Evolutionary conservation across 192 early-diverging fungal genomes (phyloP), one percentile per base, ranked within the genome.

Genomic region (Linnemannia zychae): DNA sequence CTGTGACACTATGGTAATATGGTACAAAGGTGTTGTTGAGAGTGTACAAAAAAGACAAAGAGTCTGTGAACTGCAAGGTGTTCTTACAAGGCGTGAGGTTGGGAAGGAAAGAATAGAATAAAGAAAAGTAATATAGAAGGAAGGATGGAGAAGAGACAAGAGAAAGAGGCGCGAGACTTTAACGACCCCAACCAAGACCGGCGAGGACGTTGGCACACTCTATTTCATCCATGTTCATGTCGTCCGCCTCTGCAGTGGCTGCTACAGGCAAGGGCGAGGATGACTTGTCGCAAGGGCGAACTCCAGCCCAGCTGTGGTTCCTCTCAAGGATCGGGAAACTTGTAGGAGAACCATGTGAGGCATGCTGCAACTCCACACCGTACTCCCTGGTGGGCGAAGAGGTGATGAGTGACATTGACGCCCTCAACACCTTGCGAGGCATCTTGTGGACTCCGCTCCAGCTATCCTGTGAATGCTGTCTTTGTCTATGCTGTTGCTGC

Each of bases 201-300:
- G 77, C 83, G 22, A 85, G 33, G 37, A 85, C 83, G 20, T 53
- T 85, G 46, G 83, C 83, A 18, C 83, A 85, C 31, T 85, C 83
- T 5, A 85, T 63, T 38, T 85, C 83, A 53, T 85, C 83, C 74
- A 85, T 52, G n/a, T 85, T 79, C 48, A 84, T 37, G 31, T 79
- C 74, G 69, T 79, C 69, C 1, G 57, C 37, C 28, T 60, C 71
- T 31, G 24, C 24, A 0, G 48, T 65, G 7, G 68, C 33, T 22
- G 18, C 15, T 18, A n/a, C 68, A 28, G 28, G n/a, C 9, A 63
- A 15, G 24, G 28, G 57, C 28, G 57, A 63, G 3, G 57, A 63
- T 31, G 15, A 15, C n/a, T 71, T 38, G 20, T 37, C 46, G 13
- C 18, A 28, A 76, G 66, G 15, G 16, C 18, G 20, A 52, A 47